Percentiles rank a stretch among this genome's conserved stretches.
These are phyloP conservation scores for Dictyostelium firmibasis DNA, from an alignment of 78 protist species.

Conservation along the genomic window DNA sequence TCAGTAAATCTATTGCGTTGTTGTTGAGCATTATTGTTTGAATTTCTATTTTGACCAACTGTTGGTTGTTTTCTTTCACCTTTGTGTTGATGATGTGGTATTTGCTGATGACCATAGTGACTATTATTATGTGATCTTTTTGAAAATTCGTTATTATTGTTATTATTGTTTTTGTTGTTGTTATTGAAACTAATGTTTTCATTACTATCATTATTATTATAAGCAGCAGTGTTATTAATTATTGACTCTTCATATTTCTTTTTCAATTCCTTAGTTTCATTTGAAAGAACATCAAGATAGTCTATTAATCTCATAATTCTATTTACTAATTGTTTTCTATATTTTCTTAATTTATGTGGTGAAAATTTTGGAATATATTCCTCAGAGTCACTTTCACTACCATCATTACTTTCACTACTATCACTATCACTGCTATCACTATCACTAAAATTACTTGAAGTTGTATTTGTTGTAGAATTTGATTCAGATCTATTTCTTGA, in stretches of 20 bases:
- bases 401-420: neutral
- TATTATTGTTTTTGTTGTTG: neutral
- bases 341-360: conserved; percentile 60
- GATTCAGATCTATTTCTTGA: neutral
- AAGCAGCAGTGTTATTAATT: neutral
- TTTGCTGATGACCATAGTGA: neutral
- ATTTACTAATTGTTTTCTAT: conserved; percentile 5
- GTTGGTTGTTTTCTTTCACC: neutral
- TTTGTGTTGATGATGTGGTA: neutral
- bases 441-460: neutral
- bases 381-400: neutral
- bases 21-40: neutral
- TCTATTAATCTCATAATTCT: conserved; percentile 29
- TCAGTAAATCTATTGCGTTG: neutral
- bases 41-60: neutral
- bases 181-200: neutral
- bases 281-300: conserved; percentile 10
- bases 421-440: neutral
- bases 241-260: neutral
- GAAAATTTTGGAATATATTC: conserved; percentile 12
- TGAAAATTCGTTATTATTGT: neutral
- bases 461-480: conserved; percentile 6
- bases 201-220: neutral
- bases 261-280: neutral
- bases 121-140: neutral